These are phyloP conservation scores for Turritis glabra DNA, from an alignment of 345 rosid species.

Conservation along the genomic window DNA sequence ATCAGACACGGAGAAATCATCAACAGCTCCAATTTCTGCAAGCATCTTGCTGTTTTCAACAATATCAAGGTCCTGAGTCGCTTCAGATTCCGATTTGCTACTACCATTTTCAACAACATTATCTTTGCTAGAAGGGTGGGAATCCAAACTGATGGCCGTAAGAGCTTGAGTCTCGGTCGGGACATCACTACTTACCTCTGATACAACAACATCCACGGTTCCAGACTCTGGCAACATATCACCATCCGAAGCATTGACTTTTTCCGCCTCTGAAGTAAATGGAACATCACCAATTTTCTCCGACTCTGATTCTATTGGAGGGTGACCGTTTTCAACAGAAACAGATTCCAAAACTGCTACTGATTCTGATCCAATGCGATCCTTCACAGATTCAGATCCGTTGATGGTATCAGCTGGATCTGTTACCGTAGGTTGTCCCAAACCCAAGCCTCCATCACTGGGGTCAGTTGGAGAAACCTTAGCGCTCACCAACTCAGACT, in stretches of 20 bases:
- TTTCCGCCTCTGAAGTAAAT: constrained; percentile 14
- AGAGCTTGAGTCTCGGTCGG: constrained; percentile 20
- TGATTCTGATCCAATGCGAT: constrained; percentile 23
- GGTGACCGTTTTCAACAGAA: constrained; percentile 28
- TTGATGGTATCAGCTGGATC: constrained; percentile 15
- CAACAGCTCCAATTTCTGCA: constrained; percentile 33
- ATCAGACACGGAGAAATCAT: constrained; percentile 24
- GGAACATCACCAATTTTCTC: constrained; percentile 21
- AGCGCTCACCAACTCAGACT: constrained; percentile 19
- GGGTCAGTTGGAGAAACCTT: constrained; percentile 26
- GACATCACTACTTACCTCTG: constrained; percentile 23
- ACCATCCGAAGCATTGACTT: constrained; percentile 23
- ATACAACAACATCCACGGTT: constrained; percentile 10
- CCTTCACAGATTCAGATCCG: constrained; percentile 33
- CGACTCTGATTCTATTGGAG: constrained; percentile 15
- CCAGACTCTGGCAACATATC: constrained; percentile 32
- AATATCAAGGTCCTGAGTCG: constrained; percentile 12
- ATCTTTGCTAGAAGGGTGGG: constrained; percentile 16
- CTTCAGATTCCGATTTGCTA: constrained; percentile 27
- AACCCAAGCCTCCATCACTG: constrained; percentile 5
- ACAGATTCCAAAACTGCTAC: constrained; percentile 26
- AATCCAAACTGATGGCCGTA: constrained; percentile 16
- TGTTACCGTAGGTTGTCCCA: constrained; percentile 26
- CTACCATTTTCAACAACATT: constrained; percentile 28
- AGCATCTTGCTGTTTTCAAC: constrained; percentile 33